phyloP scores from a whole-genome alignment of 768 basidiomycete genomes.

The Suillus paluster region DNA sequence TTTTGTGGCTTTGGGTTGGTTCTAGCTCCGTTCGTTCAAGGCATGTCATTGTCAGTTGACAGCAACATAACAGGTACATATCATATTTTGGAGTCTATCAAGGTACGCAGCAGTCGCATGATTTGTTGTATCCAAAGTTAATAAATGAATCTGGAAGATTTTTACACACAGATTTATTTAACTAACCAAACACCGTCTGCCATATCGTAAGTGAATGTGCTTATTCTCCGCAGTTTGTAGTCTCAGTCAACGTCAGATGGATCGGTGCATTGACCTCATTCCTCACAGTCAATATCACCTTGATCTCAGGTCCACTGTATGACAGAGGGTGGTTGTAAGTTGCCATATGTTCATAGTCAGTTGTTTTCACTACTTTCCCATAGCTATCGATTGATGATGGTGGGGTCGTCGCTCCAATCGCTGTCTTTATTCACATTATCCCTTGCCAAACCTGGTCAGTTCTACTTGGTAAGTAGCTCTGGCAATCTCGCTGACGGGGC shows the following conservation, averaged over 20 bases:
- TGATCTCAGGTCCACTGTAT: constrained; percentile 46
- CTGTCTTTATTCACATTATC: constrained; percentile 44
- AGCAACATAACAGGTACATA: constrained; percentile 19
- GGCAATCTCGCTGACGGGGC: neutral
- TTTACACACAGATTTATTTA: constrained; percentile 34
- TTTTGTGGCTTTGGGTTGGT: constrained; percentile 32
- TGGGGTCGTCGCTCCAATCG: constrained; percentile 30
- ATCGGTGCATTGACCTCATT: constrained; percentile 49
- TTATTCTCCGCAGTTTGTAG: constrained; percentile 30
- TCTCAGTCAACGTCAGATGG: constrained; percentile 30
- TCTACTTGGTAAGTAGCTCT: constrained; percentile 34
- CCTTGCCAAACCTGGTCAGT: constrained; percentile 36
- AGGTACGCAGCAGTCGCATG: constrained; percentile 16
- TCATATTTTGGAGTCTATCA: constrained; percentile 39
- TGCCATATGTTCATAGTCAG: neutral
- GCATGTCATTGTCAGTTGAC: too few relatives aligned
- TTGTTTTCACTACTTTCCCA: neutral
- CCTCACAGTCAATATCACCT: constrained; percentile 40
- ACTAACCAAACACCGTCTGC: constrained; percentile 29
- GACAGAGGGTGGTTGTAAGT: constrained; percentile 50
- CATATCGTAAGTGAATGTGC: constrained; percentile 27
- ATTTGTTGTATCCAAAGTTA: neutral
- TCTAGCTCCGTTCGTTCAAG: neutral
- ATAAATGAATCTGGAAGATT: constrained; percentile 31
- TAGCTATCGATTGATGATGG: constrained; percentile 19